Base-by-base conservation (phyloP, 83 land plant species). In the Picea engelmannii region DNA sequence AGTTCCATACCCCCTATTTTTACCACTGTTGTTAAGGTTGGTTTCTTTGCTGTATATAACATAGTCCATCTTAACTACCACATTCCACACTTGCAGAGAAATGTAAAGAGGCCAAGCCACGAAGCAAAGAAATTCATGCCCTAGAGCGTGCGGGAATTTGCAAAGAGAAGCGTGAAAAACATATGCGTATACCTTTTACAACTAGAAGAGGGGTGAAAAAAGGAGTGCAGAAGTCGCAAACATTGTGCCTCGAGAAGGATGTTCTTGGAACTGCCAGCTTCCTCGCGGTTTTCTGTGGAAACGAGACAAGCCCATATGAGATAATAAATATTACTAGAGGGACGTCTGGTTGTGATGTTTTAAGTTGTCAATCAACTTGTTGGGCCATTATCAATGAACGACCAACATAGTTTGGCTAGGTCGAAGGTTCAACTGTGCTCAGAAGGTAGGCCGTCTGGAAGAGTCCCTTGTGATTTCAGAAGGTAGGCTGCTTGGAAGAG, bases 271-370 rank as follows among this genome's bases (percentile, higher is more conserved):
- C 61, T 0, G 81, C 86, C 0, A 92, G 23, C 20, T 77, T 80
- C 63, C 80, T 83, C 15, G 86, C 92, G 1, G 84, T 87, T 10
- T 82, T 78, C 2, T 81, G 23, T 12, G 80, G 78, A 20, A 86
- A 89, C 31, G 70, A 49, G 90, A 88, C 81, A 49, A 67, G 69
- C 4, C 82, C 88, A 35, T 89, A 90, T 5, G 89, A 59, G 4
- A 92, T 47, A 38, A 91, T 81, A 64, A 86, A 87, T 5, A 62
- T 81, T 2, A 90, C 90, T 20, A 77, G 85, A 0, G 91, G 88
- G 24, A 79, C 5, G 18, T 25, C 5, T 6, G 20, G 15, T 66
- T 66, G 27, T 24, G 68, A 13, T 9, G 31, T 2, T 66, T 25
- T 2, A 25, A 66, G 15, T 66, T 66, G 27, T 66, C 68, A 23